phyloP scores from a whole-genome alignment of 306 rosid genomes.

The Astragalus membranaceus region DNA sequence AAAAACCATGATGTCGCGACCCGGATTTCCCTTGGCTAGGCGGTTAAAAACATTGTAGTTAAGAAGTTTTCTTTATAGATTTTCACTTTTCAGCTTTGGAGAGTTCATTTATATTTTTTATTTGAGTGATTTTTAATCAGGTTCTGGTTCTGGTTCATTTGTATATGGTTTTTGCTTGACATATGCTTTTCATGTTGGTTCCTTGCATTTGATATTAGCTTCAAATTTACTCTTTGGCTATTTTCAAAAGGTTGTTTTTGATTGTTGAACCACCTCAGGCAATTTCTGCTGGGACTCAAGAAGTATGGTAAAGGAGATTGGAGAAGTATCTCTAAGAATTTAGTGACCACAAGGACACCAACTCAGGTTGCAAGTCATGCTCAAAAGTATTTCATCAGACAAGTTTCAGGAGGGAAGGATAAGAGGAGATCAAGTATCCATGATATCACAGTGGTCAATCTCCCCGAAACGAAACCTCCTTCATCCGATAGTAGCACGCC shows the following conservation, averaged over 20 bases:
- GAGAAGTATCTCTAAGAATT: constrained; percentile 83
- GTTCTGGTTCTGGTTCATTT: neutral
- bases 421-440: constrained; percentile 94
- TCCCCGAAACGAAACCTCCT: constrained; percentile 43
- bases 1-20: too few species aligned
- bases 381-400: constrained; percentile 83
- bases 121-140: neutral
- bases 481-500: constrained; percentile 28
- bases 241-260: constrained; percentile 1
- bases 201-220: constrained; percentile 9
- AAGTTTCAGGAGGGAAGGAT: constrained; percentile 67
- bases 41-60: neutral
- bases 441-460: constrained; percentile 76
- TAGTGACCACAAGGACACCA: constrained; percentile 83
- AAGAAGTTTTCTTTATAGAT: constrained; percentile 1
- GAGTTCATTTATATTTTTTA: constrained; percentile 10
- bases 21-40: neutral
- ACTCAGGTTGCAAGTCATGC: constrained; percentile 97
- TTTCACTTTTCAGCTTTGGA: neutral
- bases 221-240: neutral
- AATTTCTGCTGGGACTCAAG: constrained; percentile 82
- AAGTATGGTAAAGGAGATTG: constrained; percentile 95
- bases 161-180: constrained; percentile 3
- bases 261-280: constrained; percentile 38
- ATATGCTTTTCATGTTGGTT: constrained; percentile 12